Evolutionary conservation across 2,329 filamentous ascomycete genomes (phyloP).

Genomic region (Fusarium tricinctum): DNA sequence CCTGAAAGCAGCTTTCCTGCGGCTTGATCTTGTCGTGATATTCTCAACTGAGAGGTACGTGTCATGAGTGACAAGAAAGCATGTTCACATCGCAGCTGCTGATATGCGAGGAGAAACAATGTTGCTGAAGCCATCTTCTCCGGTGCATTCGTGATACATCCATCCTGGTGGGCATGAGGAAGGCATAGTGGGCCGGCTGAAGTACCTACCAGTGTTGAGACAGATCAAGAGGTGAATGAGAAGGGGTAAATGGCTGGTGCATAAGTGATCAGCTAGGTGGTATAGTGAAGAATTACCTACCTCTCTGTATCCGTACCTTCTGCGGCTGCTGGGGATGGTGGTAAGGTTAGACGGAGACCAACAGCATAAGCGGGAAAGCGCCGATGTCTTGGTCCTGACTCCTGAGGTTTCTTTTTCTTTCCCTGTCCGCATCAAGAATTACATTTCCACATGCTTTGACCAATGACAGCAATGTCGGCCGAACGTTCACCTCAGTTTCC

Average conservation of each 20-base stretch:
- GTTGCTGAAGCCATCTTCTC: slow-evolving; percentile 26
- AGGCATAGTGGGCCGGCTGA: slow-evolving; percentile 34
- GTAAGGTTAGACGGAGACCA: slow-evolving; percentile 31
- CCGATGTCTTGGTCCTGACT: slow-evolving; percentile 32
- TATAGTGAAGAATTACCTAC: slow-evolving; percentile 18
- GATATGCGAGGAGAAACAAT: slow-evolving; percentile 17
- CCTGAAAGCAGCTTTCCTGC: not conserved
- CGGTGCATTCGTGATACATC: slow-evolving; percentile 42
- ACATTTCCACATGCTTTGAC: slow-evolving; percentile 8
- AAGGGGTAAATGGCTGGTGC: slow-evolving; percentile 18
- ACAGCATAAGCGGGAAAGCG: slow-evolving; percentile 36
- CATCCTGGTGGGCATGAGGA: slow-evolving; percentile 23
- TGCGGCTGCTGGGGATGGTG: slow-evolving; percentile 20
- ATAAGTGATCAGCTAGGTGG: slow-evolving; percentile 9
- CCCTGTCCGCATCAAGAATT: slow-evolving; percentile 13
- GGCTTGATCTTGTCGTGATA: slow-evolving; percentile 8
- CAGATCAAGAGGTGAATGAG: not conserved
- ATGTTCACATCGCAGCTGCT: slow-evolving; percentile 7
- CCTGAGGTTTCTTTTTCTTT: slow-evolving; percentile 30
- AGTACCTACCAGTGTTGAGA: slow-evolving; percentile 35
- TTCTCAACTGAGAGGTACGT: slow-evolving; percentile 2
- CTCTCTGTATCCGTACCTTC: no score
- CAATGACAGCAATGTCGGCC: slow-evolving; percentile 26
- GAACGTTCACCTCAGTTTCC: slow-evolving; percentile 3
- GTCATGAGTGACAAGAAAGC: slow-evolving; percentile 6